Percentiles rank a stretch among this genome's conserved stretches.
Evolutionary conservation across 768 basidiomycete genomes (phyloP).

Genomic region (Hypholoma sublateritium): DNA sequence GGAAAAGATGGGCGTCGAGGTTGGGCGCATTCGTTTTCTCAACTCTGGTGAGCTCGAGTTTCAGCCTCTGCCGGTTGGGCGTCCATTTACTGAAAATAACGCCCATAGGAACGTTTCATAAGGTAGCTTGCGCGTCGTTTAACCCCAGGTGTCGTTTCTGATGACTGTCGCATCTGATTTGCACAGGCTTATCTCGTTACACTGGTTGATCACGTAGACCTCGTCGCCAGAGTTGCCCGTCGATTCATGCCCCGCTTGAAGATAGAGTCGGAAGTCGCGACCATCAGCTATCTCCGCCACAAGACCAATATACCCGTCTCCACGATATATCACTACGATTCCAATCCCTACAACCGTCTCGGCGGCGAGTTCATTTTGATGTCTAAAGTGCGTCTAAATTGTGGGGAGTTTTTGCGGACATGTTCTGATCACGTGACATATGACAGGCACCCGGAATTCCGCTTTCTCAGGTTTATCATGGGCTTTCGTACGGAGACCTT

Average conservation of each 20-base stretch:
- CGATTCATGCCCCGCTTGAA: slow-evolving; percentile 86
- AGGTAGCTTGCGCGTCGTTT: slow-evolving; percentile 38
- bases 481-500: slow-evolving; percentile 64
- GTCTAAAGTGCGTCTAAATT: slow-evolving; percentile 63
- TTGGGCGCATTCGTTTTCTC: slow-evolving; percentile 70
- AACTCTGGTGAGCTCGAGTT: slow-evolving; percentile 58
- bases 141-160: not conserved
- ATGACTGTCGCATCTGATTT: not conserved
- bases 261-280: slow-evolving; percentile 86
- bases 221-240: slow-evolving; percentile 81
- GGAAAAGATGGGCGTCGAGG: slow-evolving; percentile 65
- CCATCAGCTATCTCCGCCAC: slow-evolving; percentile 75
- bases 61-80: slow-evolving; percentile 10
- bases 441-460: slow-evolving; percentile 72
- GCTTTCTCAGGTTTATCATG: slow-evolving; percentile 68
- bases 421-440: slow-evolving; percentile 14
- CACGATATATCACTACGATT: slow-evolving; percentile 71
- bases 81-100: slow-evolving; percentile 2
- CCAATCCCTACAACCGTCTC: slow-evolving; percentile 81
- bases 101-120: slow-evolving; percentile 77
- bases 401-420: not conserved
- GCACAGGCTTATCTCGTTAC: slow-evolving; percentile 75
- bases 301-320: slow-evolving; percentile 75
- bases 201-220: slow-evolving; percentile 54
- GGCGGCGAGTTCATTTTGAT: slow-evolving; percentile 87